Conservation (phyloP, 2,329 filamentous ascomycete genomes). For the Volutella citrinella region DNA sequence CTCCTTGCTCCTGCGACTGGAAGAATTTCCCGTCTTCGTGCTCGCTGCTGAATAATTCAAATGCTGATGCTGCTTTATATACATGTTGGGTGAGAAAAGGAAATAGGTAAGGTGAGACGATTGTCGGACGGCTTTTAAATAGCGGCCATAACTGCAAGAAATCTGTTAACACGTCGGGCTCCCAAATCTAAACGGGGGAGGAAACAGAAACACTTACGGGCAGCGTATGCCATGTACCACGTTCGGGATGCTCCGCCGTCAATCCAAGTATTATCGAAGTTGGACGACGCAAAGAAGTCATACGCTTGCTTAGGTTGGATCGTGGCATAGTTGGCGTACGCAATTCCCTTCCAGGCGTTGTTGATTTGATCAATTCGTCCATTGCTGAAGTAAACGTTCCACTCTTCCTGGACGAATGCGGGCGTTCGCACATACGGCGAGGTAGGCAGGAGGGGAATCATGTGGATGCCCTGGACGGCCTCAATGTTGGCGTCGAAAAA, state of each 20-base stretch:
- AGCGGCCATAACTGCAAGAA: constrained; percentile 17
- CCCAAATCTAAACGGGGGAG: no score
- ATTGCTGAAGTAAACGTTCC: constrained; percentile 72
- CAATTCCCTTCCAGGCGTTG: constrained; percentile 82
- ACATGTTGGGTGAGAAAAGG: no score
- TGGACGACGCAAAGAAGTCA: constrained; percentile 66
- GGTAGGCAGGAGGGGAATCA: constrained; percentile 71
- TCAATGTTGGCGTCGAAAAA: constrained; percentile 77
- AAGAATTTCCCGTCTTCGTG: no score
- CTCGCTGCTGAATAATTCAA: no score
- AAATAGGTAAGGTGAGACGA: no score
- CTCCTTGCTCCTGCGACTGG: no score
- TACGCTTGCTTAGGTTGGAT: constrained; percentile 69
- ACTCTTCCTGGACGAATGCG: constrained; percentile 77
- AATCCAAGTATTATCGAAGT: constrained; percentile 66
- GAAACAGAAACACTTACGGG: constrained; percentile 68
- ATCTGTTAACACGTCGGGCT: constrained; percentile 13
- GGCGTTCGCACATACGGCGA: constrained; percentile 64
- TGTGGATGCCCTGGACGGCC: constrained; percentile 76
- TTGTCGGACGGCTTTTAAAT: constrained; percentile 9
- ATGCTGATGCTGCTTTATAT: no score
- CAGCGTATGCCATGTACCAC: constrained; percentile 80
- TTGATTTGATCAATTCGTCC: constrained; percentile 61
- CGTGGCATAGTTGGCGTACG: constrained; percentile 80
- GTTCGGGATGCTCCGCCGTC: constrained; percentile 82